These are phyloP conservation scores for Penicillium glabrum DNA, from an alignment of 2,329 filamentous ascomycete species.

Conservation along the genomic window DNA sequence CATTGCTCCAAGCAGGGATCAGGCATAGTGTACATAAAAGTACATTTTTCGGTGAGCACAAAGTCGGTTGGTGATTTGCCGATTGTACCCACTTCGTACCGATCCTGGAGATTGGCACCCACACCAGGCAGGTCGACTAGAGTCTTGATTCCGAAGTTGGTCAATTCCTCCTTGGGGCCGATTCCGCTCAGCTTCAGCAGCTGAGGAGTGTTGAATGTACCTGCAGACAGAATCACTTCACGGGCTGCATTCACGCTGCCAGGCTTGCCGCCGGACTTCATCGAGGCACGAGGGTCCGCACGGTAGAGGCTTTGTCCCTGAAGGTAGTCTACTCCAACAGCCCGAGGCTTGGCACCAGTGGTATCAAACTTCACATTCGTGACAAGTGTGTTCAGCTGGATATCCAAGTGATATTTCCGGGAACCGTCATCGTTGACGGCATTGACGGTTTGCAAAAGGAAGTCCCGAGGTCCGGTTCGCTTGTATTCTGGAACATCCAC, in stretches of 20 bases:
- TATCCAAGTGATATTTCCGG: slow-evolving; percentile 56
- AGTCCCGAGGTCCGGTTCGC: slow-evolving; percentile 58
- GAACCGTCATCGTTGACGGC: slow-evolving; percentile 51
- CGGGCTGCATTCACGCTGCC: slow-evolving; percentile 42
- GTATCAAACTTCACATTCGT: slow-evolving; percentile 48
- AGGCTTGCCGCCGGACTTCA: slow-evolving; percentile 29
- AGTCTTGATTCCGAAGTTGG: slow-evolving; percentile 51
- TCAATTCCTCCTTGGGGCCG: slow-evolving; percentile 54
- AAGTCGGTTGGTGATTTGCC: slow-evolving; percentile 42
- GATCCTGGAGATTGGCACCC: slow-evolving; percentile 63
- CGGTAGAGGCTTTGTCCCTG: slow-evolving; percentile 47
- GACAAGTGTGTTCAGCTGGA: slow-evolving; percentile 49
- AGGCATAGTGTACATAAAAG: slow-evolving; percentile 25
- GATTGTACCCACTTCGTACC: slow-evolving; percentile 57
- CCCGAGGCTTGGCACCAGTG: slow-evolving; percentile 36
- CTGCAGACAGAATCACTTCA: slow-evolving; percentile 49
- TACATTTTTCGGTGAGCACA: slow-evolving; percentile 31
- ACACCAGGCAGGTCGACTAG: slow-evolving; percentile 60
- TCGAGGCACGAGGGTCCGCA: slow-evolving; percentile 41
- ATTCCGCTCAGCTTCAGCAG: slow-evolving; percentile 63
- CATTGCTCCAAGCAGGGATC: slow-evolving; percentile 48
- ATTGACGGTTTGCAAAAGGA: slow-evolving; percentile 53
- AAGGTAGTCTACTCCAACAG: slow-evolving; percentile 50
- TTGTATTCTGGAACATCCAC: slow-evolving; percentile 48
- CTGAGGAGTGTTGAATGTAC: slow-evolving; percentile 63